These are phyloP conservation scores for Rhynchospora tenuis DNA, from an alignment of 176 grass and related monocot genomes.

Conservation along the genomic window DNA sequence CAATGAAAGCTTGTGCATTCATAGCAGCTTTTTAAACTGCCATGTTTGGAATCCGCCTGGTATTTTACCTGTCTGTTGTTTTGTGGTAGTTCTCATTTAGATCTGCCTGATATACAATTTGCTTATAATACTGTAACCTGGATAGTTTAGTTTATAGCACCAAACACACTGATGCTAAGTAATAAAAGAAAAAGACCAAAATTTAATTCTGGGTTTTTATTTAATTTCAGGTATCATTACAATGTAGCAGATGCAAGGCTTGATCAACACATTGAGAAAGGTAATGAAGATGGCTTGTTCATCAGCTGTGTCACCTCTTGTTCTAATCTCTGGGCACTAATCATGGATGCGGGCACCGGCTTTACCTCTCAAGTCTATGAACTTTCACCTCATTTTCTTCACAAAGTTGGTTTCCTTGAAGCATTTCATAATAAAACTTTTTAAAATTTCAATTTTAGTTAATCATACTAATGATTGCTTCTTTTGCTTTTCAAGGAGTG, in stretches of 20 bases:
- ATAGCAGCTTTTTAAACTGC: neutral
- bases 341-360: conserved; percentile 97
- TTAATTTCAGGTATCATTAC: conserved; percentile 80
- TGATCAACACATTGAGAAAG: conserved; percentile 87
- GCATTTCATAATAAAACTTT: conserved; percentile 29
- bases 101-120: neutral
- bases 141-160: neutral
- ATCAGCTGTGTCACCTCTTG: conserved; percentile 91
- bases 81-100: conserved; percentile 6
- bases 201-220: neutral
- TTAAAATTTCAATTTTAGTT: conserved; percentile 6
- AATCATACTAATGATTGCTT: conserved; percentile 2
- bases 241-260: conserved; percentile 93
- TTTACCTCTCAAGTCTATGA: conserved; percentile 93
- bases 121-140: neutral
- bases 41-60: neutral
- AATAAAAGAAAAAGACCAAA: neutral
- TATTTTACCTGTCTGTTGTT: neutral
- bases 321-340: conserved; percentile 89
- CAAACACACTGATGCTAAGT: neutral
- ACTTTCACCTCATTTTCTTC: conserved; percentile 86
- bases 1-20: neutral
- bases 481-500: conserved; percentile 68
- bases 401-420: conserved; percentile 61
- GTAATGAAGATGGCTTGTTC: conserved; percentile 91